phyloP scores from a whole-genome alignment of 73 alveolate species.

The Tetrahymena malaccensis region DNA sequence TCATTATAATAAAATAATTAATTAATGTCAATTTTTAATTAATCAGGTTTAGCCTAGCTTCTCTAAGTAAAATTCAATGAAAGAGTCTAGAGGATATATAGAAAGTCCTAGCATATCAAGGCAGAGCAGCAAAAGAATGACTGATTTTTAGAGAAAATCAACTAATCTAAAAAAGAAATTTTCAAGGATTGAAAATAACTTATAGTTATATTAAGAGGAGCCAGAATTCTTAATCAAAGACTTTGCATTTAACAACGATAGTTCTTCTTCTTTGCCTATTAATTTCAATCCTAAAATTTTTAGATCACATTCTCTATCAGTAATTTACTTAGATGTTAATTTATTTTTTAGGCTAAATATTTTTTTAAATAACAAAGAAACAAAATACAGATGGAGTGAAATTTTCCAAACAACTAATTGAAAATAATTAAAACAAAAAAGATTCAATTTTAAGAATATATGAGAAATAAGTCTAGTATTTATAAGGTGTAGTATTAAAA shows the following conservation, averaged over 20 bases:
- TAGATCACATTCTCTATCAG: not conserved
- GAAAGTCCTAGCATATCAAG: not conserved
- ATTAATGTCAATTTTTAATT: not conserved
- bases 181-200: not conserved
- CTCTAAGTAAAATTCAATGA: not conserved
- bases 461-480: not conserved
- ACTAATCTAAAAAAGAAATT: not conserved
- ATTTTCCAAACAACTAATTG: not conserved
- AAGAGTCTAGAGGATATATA: not conserved
- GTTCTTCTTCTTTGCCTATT: not conserved
- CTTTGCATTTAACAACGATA: not conserved
- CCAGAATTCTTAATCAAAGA: not conserved
- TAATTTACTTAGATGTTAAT: not conserved
- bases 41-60: not conserved
- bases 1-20: not conserved
- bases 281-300: not conserved
- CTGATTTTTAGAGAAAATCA: not conserved
- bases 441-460: not conserved
- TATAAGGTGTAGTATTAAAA: not conserved
- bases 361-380: not conserved
- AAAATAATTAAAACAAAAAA: not conserved
- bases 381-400: not conserved
- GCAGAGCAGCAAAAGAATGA: not conserved
- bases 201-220: not conserved
- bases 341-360: not conserved